A percentile compares a stretch with the other conserved stretches of the same genome.
Evolutionary conservation across 305 asterid species (phyloP).

Genomic region (Withania somnifera): DNA sequence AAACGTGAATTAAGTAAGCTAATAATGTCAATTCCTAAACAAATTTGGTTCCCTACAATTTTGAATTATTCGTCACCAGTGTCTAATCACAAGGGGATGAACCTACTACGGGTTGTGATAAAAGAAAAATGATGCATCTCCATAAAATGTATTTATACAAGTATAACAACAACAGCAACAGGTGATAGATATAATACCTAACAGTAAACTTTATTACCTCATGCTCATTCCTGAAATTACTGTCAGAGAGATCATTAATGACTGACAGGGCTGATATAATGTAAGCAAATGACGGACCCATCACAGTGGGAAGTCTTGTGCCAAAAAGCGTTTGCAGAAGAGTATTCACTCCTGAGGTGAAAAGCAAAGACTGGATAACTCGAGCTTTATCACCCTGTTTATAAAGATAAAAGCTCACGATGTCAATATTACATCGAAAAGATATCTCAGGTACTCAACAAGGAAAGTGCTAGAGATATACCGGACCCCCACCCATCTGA

Average conservation of each 20-base stretch:
- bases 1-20: neutral
- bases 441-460: neutral
- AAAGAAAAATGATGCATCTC: neutral
- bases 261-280: constrained; percentile 54
- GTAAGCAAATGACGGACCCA: constrained; percentile 92
- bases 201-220: constrained; percentile 29
- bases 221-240: constrained; percentile 34
- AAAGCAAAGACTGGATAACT: constrained; percentile 82
- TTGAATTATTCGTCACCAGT: neutral
- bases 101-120: neutral
- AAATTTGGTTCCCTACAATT: neutral
- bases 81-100: neutral
- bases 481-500: constrained; percentile 64
- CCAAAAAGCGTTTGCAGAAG: constrained; percentile 88
- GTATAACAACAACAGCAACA: too few relatives aligned
- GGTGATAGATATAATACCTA: neutral
- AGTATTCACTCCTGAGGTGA: constrained; percentile 84
- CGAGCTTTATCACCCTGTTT: constrained; percentile 84
- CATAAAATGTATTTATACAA: neutral
- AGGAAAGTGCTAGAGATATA: constrained; percentile 18
- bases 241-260: constrained; percentile 53
- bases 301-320: constrained; percentile 89
- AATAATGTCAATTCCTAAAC: neutral
- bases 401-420: constrained; percentile 4
- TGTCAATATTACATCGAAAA: neutral